Conservation (phyloP, 495 filamentous ascomycete species). For the Cudoniella acicularis region DNA sequence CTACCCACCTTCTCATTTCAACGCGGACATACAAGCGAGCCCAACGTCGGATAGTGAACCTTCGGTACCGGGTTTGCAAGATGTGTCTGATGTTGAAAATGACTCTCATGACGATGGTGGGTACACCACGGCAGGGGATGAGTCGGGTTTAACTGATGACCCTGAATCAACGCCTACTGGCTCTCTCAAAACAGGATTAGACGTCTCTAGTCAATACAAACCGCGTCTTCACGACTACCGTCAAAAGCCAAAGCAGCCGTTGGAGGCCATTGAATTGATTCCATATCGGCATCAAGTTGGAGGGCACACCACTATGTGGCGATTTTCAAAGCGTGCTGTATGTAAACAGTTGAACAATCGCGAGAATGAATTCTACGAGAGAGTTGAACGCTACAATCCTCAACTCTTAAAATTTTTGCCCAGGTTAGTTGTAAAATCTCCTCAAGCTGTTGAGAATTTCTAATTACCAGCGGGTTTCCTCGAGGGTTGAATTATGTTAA, state of each 20-base stretch:
- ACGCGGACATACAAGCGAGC: constrained; percentile 39
- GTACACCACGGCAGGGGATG: constrained; percentile 25
- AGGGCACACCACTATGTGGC: constrained; percentile 92
- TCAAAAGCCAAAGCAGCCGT: constrained; percentile 50
- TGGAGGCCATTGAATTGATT: constrained; percentile 92
- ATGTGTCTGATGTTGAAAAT: constrained; percentile 40
- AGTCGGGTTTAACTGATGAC: constrained; percentile 29
- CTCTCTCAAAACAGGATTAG: constrained; percentile 25
- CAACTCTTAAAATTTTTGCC: constrained; percentile 87
- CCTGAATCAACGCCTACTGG: constrained; percentile 27
- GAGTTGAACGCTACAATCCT: constrained; percentile 83
- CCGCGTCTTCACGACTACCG: constrained; percentile 43
- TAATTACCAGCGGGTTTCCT: too few species aligned
- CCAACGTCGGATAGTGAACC: constrained; percentile 41
- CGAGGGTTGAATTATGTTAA: neutral
- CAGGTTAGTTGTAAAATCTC: constrained; percentile 57
- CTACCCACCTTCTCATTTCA: constrained; percentile 30
- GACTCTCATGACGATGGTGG: constrained; percentile 31
- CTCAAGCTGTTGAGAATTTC: constrained; percentile 16
- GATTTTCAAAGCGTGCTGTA: constrained; percentile 89
- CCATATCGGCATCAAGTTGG: constrained; percentile 97
- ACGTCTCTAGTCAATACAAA: constrained; percentile 29
- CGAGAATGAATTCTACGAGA: constrained; percentile 98
- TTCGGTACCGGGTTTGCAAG: constrained; percentile 52
- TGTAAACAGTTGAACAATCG: constrained; percentile 97